Base-by-base conservation (phyloP, 2,329 filamentous ascomycete genomes). In the Myriosclerotinia curreyana region DNA sequence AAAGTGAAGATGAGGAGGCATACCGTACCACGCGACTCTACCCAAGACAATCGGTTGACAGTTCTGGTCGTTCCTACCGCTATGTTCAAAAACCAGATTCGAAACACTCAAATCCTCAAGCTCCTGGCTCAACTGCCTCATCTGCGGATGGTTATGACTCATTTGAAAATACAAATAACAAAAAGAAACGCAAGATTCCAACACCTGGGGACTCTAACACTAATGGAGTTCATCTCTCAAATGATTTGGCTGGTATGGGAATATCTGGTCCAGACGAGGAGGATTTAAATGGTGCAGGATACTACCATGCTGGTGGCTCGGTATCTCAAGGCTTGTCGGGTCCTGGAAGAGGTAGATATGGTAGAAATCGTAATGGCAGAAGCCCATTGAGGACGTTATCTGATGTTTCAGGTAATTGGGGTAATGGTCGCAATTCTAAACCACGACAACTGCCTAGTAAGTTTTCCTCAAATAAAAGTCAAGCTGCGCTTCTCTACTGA, bases 141-240 rank as follows among this genome's bases (percentile, higher is more conserved):
- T 89, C 88, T 3, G 80, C 85, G 14, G 94, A 98, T 75, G 92
- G 93, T 17, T 98, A 98, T 75, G 95, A 99, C 76, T 95, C 92
- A 8, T 96, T 97, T 72, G 95, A 99, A 77, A 98, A 98, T 73
- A 96, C 92, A 44, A 98, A 96, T 76, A 99, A 99, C 75, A 99
- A 99, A 78, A 99, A 98, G 81, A 98, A 99, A 77, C 86, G 95
- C 70, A 99, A 99, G 78, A 98, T 99, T 46, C 95, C 95, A 0
- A 92, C 92, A 0, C 92, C 91, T 12, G 90, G 91, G 22, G 90
- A 91, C 71, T 81, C 86, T 17, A 84, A 76, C 4, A 70, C 73
- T 40, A 75, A 75, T 61, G 73, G 73, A n/a, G 68, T 69, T 53
- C 73, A 74, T 65, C 76, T 90, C 60, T 86, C 85, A 20, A 81